Percentiles rank a stretch among this genome's conserved stretches.
phyloP scores from a whole-genome alignment of 2,329 filamentous ascomycete species.

The Phialophora tarda region DNA sequence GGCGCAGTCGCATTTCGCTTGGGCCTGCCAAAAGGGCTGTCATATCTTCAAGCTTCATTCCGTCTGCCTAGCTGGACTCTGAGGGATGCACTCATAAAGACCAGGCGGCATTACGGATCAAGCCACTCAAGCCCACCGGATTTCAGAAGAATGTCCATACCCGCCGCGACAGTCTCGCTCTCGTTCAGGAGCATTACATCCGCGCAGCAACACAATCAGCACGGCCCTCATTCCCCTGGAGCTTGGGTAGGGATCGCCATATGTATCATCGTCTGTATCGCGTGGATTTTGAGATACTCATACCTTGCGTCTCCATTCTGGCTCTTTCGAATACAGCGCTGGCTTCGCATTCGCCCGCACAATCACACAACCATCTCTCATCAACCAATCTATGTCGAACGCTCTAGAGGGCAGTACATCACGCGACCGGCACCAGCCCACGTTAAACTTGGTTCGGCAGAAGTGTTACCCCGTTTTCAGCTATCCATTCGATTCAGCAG shows the following conservation, averaged over 20 bases:
- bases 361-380: constrained; percentile 8
- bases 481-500: constrained; percentile 24
- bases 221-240: constrained; percentile 7
- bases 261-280: constrained; percentile 27
- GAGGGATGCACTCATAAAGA: background rate
- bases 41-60: background rate
- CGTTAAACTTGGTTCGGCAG: constrained; percentile 8
- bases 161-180: background rate
- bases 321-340: constrained; percentile 4
- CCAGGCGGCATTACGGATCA: background rate
- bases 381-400: background rate
- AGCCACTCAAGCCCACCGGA: background rate
- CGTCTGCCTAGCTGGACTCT: background rate
- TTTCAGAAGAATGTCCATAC: background rate
- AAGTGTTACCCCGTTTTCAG: constrained; percentile 17
- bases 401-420: background rate
- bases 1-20: background rate
- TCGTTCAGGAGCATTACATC: background rate
- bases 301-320: constrained; percentile 28
- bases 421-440: constrained; percentile 14
- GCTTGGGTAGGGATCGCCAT: constrained; percentile 22
- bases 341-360: constrained; percentile 1
- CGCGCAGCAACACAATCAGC: background rate
- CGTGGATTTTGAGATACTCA: constrained; percentile 20
- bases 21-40: background rate